Conservation (phyloP, 1,284 basidiomycete genomes). For the Ganoderma lingzhi region DNA sequence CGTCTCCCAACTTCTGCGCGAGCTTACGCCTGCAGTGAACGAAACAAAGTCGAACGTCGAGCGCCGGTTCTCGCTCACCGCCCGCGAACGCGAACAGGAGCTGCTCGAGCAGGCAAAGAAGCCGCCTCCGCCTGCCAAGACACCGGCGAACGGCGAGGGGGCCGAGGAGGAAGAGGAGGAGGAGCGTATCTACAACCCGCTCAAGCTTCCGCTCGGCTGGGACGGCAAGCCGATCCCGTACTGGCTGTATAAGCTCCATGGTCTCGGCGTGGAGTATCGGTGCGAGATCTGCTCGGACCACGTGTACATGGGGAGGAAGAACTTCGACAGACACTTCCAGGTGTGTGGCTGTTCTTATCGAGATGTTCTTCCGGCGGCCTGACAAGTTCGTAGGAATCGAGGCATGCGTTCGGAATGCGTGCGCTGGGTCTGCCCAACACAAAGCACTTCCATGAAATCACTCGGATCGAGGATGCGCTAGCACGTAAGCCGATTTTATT, state of each 20-base stretch:
- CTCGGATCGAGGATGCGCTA: slow-evolving; percentile 95
- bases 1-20: slow-evolving; percentile 69
- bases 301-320: slow-evolving; percentile 96
- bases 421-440: slow-evolving; percentile 97
- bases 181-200: slow-evolving; percentile 95
- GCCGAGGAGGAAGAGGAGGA: slow-evolving; percentile 93
- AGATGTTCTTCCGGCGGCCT: background rate
- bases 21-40: slow-evolving; percentile 73
- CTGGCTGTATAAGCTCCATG: slow-evolving; percentile 99
- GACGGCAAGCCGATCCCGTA: slow-evolving; percentile 99
- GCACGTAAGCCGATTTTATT: slow-evolving; percentile 69
- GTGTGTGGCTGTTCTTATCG: slow-evolving; percentile 42
- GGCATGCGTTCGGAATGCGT: slow-evolving; percentile 98
- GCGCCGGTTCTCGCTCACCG: slow-evolving; percentile 94
- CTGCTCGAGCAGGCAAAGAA: slow-evolving; percentile 83
- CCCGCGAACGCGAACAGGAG: slow-evolving; percentile 96
- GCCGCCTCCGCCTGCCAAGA: slow-evolving; percentile 57
- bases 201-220: slow-evolving; percentile 98
- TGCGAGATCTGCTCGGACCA: slow-evolving; percentile 99
- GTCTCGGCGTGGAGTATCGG: slow-evolving; percentile 95
- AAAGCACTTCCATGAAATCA: slow-evolving; percentile 99
- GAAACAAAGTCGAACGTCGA: slow-evolving; percentile 98
- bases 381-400: slow-evolving; percentile 71
- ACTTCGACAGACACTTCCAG: slow-evolving; percentile 94
- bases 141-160: slow-evolving; percentile 53